Evolutionary conservation across 208 protist species (phyloP).

Genomic region (Leptomonas seymouri): DNA sequence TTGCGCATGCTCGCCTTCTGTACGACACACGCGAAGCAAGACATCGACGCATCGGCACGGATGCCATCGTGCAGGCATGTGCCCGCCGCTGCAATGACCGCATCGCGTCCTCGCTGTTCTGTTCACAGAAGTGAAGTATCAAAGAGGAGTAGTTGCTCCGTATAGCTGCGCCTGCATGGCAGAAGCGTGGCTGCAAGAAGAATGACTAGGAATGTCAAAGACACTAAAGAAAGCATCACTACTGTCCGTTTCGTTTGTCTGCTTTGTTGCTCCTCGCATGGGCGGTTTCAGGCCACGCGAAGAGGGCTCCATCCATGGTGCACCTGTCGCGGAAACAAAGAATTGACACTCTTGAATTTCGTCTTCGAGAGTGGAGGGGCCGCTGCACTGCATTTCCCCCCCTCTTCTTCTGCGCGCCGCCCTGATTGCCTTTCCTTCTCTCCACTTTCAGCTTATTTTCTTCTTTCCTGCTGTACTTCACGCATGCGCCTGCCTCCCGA

Average conservation of each 20-base stretch:
- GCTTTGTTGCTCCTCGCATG: too few relatives aligned
- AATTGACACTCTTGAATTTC: too few relatives aligned
- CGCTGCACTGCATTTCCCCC: not conserved
- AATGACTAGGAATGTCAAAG: too few relatives aligned
- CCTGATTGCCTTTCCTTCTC: conserved; percentile 1
- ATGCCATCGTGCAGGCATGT: conserved; percentile 35
- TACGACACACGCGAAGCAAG: conserved; percentile 41
- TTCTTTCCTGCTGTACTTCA: not conserved
- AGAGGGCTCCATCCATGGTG: too few relatives aligned
- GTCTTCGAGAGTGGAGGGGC: too few relatives aligned
- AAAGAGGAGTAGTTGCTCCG: too few relatives aligned
- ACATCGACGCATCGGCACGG: conserved; percentile 28
- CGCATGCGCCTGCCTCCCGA: not conserved
- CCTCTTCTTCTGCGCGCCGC: not conserved
- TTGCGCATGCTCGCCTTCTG: conserved; percentile 24
- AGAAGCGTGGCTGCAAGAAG: too few relatives aligned
- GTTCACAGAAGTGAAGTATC: not conserved
- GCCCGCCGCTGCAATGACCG: conserved; percentile 47
- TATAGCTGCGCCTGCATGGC: too few relatives aligned
- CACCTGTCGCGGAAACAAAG: too few relatives aligned
- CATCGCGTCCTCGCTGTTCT: conserved; percentile 25
- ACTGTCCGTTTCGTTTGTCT: too few relatives aligned
- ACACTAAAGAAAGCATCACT: too few relatives aligned
- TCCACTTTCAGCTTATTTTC: not conserved
- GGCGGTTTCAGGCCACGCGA: too few relatives aligned